phyloP scores from a whole-genome alignment of 352 stramenopile genomes.

The Phytophthora colocasiae region DNA sequence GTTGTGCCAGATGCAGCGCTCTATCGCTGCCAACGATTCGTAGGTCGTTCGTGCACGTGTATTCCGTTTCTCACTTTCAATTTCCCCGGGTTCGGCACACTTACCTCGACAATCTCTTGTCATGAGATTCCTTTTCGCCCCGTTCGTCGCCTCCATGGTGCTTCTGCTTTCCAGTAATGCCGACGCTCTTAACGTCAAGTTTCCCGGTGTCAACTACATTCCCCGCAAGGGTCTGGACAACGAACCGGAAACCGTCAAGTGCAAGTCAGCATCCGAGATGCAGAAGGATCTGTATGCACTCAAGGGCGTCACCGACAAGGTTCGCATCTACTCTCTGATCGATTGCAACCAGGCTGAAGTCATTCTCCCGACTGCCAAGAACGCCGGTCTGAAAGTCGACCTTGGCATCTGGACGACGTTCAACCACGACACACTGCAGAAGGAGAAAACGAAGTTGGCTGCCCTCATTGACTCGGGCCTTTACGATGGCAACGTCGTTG shows the following conservation, averaged over 20 bases:
- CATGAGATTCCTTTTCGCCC: conserved; percentile 44
- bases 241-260: conserved; percentile 41
- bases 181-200: conserved; percentile 56
- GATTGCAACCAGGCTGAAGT: conserved; percentile 59
- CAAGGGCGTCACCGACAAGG: conserved; percentile 50
- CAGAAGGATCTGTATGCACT: conserved; percentile 61
- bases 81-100: not conserved
- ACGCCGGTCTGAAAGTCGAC: conserved; percentile 56
- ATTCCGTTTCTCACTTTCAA: not conserved
- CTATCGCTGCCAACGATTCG: not conserved
- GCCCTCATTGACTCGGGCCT: conserved; percentile 47
- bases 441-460: conserved; percentile 54
- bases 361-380: conserved; percentile 55
- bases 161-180: conserved; percentile 14
- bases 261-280: conserved; percentile 57
- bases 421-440: conserved; percentile 40
- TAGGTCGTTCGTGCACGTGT: not conserved
- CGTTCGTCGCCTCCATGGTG: conserved; percentile 22
- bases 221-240: conserved; percentile 64
- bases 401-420: conserved; percentile 71
- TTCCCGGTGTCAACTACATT: conserved; percentile 85
- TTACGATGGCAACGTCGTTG: conserved; percentile 58
- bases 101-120: not conserved
- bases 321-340: conserved; percentile 75
- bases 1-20: not conserved